Base-by-base conservation (phyloP, 2,329 filamentous ascomycete species). In the Aspergillus vadensis region DNA sequence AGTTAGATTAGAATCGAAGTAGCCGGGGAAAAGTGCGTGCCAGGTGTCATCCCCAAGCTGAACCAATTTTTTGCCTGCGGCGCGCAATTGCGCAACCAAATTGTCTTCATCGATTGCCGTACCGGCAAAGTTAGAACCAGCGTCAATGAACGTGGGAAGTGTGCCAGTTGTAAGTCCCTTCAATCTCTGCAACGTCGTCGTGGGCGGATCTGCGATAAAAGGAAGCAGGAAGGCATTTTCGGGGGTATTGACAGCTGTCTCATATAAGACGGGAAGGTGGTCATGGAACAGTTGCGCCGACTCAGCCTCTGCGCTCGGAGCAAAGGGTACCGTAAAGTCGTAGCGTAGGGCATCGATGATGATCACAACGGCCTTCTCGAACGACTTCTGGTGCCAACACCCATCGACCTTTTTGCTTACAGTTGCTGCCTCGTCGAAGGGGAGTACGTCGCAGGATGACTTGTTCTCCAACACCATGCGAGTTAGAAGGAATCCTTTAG, bases 11-110 rank as follows among this genome's bases (percentile, higher is more conserved):
- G 88, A 80, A 74, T 97, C 89, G 70, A 99, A 99, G 75, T 96
- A 92, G n/a, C 85, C 91, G 0, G 95, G 95, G 73, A 98, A 99
- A 15, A 99, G 81, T 47, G 91, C 85, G 66, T 92, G 91, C 95
- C 95, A 99, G 4, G 95, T 99, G 77, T 99, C 94, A 74, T 99
- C 95, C n/a, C 95, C 95, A 39, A 99, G 81, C 71, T 99, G 96
- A 5, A 93, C 95, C 67, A 99, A 86, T 65, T 85, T 91, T 81
- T 92, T 90, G 38, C 87, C 86, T 15, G 86, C 84, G 68, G 82
- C 79, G 58, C 81, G 83, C 62, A 91, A 69, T 69, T 91, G 88
- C 57, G 84, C 83, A 14, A 91, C 79, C 49, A 91, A 67, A 66
- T 91, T 91, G 74, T 99, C 95, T 80, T 99, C 95, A 59, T 97